Base-by-base conservation (phyloP, 495 filamentous ascomycete species). In the Saxophila tyrrhenica region DNA sequence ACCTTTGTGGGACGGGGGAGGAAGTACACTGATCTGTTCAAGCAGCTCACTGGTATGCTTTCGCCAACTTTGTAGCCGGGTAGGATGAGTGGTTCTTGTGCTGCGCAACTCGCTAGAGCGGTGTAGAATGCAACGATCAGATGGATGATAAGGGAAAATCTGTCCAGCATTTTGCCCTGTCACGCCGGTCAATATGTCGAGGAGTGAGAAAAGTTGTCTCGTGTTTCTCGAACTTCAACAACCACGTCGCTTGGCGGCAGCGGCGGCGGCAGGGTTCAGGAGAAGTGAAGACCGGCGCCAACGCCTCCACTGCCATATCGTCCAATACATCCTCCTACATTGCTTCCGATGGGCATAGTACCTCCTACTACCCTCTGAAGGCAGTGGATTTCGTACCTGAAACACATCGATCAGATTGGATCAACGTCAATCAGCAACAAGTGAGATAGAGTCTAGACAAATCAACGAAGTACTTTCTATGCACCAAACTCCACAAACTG, bases 21-120 rank as follows among this genome's bases (percentile, higher is more conserved):
- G 7, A 72, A 79, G 70, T 63, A 86, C 83, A 81, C 75, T 13
- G 78, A 81, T 54, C 83, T 65, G 63, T 85, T 83, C 59, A 87
- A 62, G 69, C 83, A 87, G 41, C 69, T 78, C 22, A 87, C 80
- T 17, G 80, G 79, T 55, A 87, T 79, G 19, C 50, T 51, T 25
- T 72, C 63, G 8, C 70, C 72, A 51, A 67, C 61, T 49, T 65
- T 65, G 58, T 76, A 76, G 52, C 54, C 55, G 48, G 51, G 25
- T n/a, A 29, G 10, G 23, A 64, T 55, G 2, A 65, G 51, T 15
- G 62, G 59, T 51, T 67, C 62, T 51, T 67, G 65, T 24, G 54
- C 54, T 0, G 64, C 16, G 13, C 63, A 65, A 2, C 43, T 29
- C 0, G 55, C 64, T 1, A 65, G 53, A 5, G 58, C 32, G 22